Evolutionary conservation across 1,139 yeast genomes (phyloP), one percentile per base, ranked within the genome.

Genomic region (Lodderomyces parapsilosis): DNA sequence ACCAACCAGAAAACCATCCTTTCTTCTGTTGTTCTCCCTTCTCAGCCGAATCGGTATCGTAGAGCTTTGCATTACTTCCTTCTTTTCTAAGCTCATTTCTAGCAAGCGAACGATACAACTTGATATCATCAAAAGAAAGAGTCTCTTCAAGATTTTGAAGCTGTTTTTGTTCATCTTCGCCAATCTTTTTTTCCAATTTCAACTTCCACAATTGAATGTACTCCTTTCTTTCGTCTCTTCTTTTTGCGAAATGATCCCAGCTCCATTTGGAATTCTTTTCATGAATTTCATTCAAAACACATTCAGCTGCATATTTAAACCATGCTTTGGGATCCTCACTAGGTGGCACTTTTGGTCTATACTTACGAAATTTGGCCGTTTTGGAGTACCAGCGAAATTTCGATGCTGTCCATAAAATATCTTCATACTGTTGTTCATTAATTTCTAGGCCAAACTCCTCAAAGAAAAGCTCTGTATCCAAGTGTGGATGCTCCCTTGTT

Each of bases 371-470:
- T 56, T 81, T 86, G 50, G 82, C 80, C 0, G 96, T 87, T 53
- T 82, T 83, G 52, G 79, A 74, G 56, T 81, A 87, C 78, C 93
- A 80, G 51, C 86, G 90, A 59, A 88, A 82, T 48, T 84, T 81
- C 2, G 96, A 87, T 6, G 90, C 83, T 1, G 96, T 84, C 76
- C 88, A 81, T 35, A 94, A 70, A 4, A 89, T 75, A 58, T 88
- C 94, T 36, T 84, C 76, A 58, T 94, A 94, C 59, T 93, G 98
- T 43, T 80, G 78, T 43, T 93, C 81, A 59, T 93, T 95, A 48
- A 94, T 69, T 44, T 85, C 89, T 18, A 94, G 68, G 13, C 95
- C 89, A 53, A 94, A 83, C 57, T 93, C 96, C 45, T 91, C 91
- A 60, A 91, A 94, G 48, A 83, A 78, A 39, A 93, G 66, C 48